phyloP scores from a whole-genome alignment of 2,329 filamentous ascomycete species.

The Thelonectria discophora region DNA sequence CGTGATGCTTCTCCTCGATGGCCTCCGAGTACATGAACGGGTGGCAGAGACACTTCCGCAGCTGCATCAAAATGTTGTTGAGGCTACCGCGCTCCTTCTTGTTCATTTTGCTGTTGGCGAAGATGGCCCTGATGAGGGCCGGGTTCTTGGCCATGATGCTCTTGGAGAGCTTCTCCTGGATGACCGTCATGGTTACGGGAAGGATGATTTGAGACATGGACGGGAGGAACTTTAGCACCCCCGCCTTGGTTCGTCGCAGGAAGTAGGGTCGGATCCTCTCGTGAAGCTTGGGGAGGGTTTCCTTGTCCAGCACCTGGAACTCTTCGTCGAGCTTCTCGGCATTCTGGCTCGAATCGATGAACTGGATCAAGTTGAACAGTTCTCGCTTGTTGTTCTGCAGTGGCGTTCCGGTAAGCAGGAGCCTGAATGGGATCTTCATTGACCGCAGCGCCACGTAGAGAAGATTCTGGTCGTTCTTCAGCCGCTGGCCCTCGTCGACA shows the following conservation, averaged over 20 bases:
- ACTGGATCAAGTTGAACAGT: constrained; percentile 95
- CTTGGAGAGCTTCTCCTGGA: constrained; percentile 95
- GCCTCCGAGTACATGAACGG: constrained; percentile 92
- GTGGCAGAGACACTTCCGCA: constrained; percentile 94
- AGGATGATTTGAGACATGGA: constrained; percentile 95
- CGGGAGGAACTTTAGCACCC: constrained; percentile 90
- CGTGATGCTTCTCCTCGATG: constrained; percentile 82
- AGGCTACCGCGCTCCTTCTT: constrained; percentile 79
- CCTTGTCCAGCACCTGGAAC: constrained; percentile 80
- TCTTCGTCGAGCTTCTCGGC: constrained; percentile 78
- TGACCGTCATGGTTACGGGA: constrained; percentile 90
- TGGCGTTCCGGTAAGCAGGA: constrained; percentile 90
- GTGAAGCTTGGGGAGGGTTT: constrained; percentile 84
- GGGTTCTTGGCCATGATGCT: constrained; percentile 93
- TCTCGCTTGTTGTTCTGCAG: constrained; percentile 96
- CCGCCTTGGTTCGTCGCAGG: constrained; percentile 81
- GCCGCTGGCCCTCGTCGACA: constrained; percentile 92
- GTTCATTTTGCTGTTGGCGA: constrained; percentile 73
- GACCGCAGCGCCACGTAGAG: constrained; percentile 79
- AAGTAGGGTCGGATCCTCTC: constrained; percentile 80
- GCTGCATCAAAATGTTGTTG: constrained; percentile 94
- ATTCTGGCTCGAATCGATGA: constrained; percentile 77
- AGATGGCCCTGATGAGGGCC: constrained; percentile 86
- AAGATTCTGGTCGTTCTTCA: constrained; percentile 90
- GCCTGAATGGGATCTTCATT: constrained; percentile 82